Evolutionary conservation across 2,329 filamentous ascomycete species (phyloP), one percentile per base, ranked within the genome.

Genomic region (Fusarium sp.): DNA sequence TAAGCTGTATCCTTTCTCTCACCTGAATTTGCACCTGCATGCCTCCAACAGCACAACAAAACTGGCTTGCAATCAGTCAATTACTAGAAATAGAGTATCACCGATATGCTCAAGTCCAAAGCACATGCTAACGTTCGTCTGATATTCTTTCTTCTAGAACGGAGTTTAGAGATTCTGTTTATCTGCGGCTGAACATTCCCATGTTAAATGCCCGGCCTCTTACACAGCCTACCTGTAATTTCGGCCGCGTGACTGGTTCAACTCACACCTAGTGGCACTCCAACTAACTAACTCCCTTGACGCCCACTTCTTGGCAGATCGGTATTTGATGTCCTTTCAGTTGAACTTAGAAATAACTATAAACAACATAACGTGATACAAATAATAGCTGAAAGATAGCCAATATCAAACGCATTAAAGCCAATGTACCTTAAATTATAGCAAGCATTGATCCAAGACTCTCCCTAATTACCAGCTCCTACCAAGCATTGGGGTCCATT

Each of bases 241-340:
- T 69, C 49, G 57, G 37, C 49, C 66, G 64, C 64, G 57, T 69
- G 58, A 73, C 33, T 40, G 56, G 32, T 35, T 49, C 43, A 60
- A 64, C 43, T 57, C 49, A 53, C 57, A 60, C 70, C 49, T 44
- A 52, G 69, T 72, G 61, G 60, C 52, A 71, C 70, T 66, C 30
- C 25, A 56, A 60, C 43, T 47, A 56, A 60, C 43, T 47, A 62
- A 40, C 64, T 59, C 60, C 42, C 60, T 72, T 66, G 43, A 59
- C 46, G 50, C 44, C 58, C 37, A 65, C 46, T 43, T 65, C 40
- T 70, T 67, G 67, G 44, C 38, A 67, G 62, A 61, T 71, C 69
- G 60, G 56, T 25, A 53, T 58, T 72, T 21, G 35, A 30, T 52
- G 52, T 62, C 33, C 42, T 56, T 42, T 52, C 38, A 42, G 21